phyloP scores from a whole-genome alignment of 352 stramenopile genomes.

The Pythium monospermum region DNA sequence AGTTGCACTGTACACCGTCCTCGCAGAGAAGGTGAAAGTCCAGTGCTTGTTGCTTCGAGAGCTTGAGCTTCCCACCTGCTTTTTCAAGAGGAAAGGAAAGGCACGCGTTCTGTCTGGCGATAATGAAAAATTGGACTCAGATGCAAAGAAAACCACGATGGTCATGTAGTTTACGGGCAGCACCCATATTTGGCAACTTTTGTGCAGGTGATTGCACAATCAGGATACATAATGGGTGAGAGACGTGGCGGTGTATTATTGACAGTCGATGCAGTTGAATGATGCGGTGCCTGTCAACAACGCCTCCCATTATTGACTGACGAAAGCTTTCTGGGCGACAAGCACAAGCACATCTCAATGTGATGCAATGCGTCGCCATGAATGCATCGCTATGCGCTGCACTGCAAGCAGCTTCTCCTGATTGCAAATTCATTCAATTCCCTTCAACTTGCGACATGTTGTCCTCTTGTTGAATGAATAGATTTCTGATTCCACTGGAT shows the following conservation, averaged over 20 bases:
- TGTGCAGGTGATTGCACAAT: background rate
- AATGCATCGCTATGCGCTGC: too few relatives aligned
- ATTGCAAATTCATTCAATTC: background rate
- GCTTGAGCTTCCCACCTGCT: too few relatives aligned
- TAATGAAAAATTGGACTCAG: background rate
- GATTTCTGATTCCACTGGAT: background rate
- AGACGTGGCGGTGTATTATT: background rate
- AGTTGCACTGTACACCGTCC: background rate
- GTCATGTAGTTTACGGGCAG: too few relatives aligned
- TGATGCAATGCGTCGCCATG: too few relatives aligned
- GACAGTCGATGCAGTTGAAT: background rate
- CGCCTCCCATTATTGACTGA: background rate
- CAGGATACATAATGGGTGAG: background rate
- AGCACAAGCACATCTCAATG: too few relatives aligned
- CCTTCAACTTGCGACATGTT: background rate
- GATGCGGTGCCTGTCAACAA: background rate
- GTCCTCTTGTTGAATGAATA: background rate
- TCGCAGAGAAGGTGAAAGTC: background rate
- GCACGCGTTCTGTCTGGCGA: background rate
- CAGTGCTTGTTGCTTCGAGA: too few relatives aligned
- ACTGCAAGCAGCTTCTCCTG: too few relatives aligned
- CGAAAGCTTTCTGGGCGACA: too few relatives aligned
- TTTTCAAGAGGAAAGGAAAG: too few relatives aligned
- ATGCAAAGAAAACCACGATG: background rate
- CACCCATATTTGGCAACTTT: background rate